Conservation (phyloP, 345 rosid species). For the Angophora floribunda region DNA sequence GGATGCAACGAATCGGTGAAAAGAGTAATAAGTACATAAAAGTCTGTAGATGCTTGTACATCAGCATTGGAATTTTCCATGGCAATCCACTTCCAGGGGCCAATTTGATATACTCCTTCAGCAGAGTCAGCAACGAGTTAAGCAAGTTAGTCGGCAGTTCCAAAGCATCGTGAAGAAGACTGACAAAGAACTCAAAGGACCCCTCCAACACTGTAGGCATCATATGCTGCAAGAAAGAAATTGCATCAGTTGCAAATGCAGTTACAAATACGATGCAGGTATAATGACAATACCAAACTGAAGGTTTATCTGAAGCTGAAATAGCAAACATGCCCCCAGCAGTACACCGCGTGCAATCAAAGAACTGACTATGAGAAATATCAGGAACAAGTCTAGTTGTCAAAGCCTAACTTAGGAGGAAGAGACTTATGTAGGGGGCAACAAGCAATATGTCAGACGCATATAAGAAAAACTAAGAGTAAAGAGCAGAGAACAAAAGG, state of each 20-base stretch:
- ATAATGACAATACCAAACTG: background rate
- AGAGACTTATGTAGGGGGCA: background rate
- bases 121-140: conserved; percentile 51
- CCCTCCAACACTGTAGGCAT: conserved; percentile 69
- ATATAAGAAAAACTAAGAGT: background rate
- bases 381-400: background rate
- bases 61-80: conserved; percentile 39
- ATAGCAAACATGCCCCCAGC: background rate
- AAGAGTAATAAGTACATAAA: conserved; percentile 50
- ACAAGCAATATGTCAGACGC: background rate
- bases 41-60: conserved; percentile 70
- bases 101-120: conserved; percentile 50
- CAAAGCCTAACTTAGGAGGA: background rate
- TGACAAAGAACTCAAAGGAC: conserved; percentile 71
- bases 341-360: background rate
- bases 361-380: background rate
- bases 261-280: background rate
- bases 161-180: conserved; percentile 42
- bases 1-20: conserved; percentile 43
- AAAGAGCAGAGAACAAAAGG: background rate
- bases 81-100: conserved; percentile 33
- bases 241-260: background rate
- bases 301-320: background rate
- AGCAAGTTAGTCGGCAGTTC: conserved; percentile 45
- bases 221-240: conserved; percentile 39